phyloP scores from a whole-genome alignment of 2,329 filamentous ascomycete genomes.

The Cercospora canescens region DNA sequence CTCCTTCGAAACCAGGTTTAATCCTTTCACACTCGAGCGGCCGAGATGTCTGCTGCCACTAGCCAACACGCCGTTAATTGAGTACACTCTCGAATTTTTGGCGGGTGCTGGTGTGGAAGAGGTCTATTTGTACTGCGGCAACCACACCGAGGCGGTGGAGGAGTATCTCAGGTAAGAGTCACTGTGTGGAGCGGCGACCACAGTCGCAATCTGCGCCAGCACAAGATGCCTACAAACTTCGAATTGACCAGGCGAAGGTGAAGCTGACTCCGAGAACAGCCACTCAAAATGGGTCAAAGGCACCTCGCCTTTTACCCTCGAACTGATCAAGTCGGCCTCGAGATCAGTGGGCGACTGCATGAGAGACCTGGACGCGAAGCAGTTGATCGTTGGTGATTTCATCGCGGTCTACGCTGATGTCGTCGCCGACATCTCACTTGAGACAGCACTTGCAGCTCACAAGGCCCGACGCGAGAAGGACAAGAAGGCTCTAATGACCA shows the following conservation, averaged over 20 bases:
- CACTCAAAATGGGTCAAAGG: slow-evolving; percentile 69
- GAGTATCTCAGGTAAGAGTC: slow-evolving; percentile 67
- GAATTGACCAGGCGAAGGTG: not conserved
- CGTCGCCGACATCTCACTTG: slow-evolving; percentile 85
- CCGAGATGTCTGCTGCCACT: slow-evolving; percentile 93
- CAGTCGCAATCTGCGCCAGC: not conserved
- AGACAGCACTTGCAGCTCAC: slow-evolving; percentile 74
- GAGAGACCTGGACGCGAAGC: slow-evolving; percentile 85
- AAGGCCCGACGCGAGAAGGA: slow-evolving; percentile 76
- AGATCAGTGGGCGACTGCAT: slow-evolving; percentile 91
- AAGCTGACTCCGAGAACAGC: slow-evolving; percentile 11
- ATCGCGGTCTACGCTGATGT: slow-evolving; percentile 90
- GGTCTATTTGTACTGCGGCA: slow-evolving; percentile 87
- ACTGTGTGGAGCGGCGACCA: not conserved
- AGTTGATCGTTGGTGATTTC: slow-evolving; percentile 86
- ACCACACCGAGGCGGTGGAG: slow-evolving; percentile 84
- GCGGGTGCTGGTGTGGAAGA: slow-evolving; percentile 94
- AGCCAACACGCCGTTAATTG: slow-evolving; percentile 91
- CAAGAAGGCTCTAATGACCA: slow-evolving; percentile 97
- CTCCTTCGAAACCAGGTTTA: slow-evolving; percentile 90
- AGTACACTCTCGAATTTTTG: slow-evolving; percentile 96
- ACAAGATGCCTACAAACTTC: not conserved
- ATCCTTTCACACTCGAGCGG: slow-evolving; percentile 82
- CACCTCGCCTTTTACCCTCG: slow-evolving; percentile 80
- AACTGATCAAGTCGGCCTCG: slow-evolving; percentile 84